phyloP scores from a whole-genome alignment of 2,329 filamentous ascomycete genomes.

The Colletotrichum musicola region DNA sequence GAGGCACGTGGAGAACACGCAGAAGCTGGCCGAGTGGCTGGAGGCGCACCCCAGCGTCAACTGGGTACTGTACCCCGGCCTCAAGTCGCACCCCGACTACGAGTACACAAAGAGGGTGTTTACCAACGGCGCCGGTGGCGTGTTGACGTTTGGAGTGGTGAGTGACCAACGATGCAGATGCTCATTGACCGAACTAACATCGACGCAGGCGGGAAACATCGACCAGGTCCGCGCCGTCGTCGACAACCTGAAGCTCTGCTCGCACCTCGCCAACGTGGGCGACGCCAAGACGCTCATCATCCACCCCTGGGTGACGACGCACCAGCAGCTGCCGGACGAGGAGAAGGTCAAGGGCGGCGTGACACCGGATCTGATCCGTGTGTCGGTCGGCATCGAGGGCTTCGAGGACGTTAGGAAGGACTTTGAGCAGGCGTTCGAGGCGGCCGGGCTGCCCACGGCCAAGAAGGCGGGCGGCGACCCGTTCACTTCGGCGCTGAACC shows the following conservation, averaged over 20 bases:
- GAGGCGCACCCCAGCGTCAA: conserved; percentile 75
- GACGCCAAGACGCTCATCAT: conserved; percentile 80
- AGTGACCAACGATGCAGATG: background rate
- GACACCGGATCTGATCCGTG: conserved; percentile 54
- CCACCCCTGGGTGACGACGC: conserved; percentile 80
- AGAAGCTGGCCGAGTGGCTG: conserved; percentile 76
- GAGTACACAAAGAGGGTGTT: conserved; percentile 76
- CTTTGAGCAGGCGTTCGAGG: conserved; percentile 70
- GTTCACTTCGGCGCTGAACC: conserved; percentile 21
- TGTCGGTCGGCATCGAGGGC: conserved; percentile 67
- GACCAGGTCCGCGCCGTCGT: conserved; percentile 64
- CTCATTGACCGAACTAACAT: conserved; percentile 45
- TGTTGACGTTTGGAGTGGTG: conserved; percentile 76
- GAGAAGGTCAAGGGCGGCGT: conserved; percentile 75
- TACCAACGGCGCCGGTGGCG: conserved; percentile 76
- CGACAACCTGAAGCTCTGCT: conserved; percentile 79
- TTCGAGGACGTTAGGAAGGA: conserved; percentile 80
- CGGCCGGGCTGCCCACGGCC: conserved; percentile 27
- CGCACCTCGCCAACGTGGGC: conserved; percentile 80
- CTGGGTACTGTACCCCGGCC: conserved; percentile 80
- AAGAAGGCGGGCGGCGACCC: conserved; percentile 29
- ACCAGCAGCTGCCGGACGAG: conserved; percentile 76
- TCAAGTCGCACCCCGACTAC: conserved; percentile 74
- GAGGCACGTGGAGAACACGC: conserved; percentile 74
- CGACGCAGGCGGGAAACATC: conserved; percentile 45